phyloP scores from a whole-genome alignment of 495 filamentous ascomycete species.

The Tuber magnatum region DNA sequence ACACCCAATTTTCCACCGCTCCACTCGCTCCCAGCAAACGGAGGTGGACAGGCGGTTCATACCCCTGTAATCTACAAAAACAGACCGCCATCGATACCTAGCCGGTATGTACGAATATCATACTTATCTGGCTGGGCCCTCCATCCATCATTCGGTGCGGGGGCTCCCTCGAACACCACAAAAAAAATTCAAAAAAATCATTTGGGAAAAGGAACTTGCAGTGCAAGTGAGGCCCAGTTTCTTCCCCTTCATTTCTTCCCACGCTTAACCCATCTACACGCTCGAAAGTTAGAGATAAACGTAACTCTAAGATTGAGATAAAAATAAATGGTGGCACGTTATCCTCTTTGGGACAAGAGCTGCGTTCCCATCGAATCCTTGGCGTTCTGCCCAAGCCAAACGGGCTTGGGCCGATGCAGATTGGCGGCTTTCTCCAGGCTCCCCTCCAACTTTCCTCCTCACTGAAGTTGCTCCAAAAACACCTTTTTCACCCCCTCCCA shows the following conservation, averaged over 20 bases:
- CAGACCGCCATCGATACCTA: conserved; percentile 30
- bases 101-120: conserved; percentile 20
- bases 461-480: conserved; percentile 25
- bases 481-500: conserved; percentile 20
- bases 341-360: conserved; percentile 20
- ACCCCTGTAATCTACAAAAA: conserved; percentile 36
- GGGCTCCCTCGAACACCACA: conserved; percentile 8
- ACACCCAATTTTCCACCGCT: conserved; percentile 33
- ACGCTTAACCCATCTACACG: conserved; percentile 9
- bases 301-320: conserved; percentile 13
- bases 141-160: neutral
- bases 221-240: neutral
- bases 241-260: neutral
- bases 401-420: conserved; percentile 27
- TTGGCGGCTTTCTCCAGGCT: conserved; percentile 21
- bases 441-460: conserved; percentile 15
- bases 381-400: conserved; percentile 17
- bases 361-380: conserved; percentile 19
- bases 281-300: conserved; percentile 20
- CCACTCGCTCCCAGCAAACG: conserved; percentile 12
- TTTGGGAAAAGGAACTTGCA: conserved; percentile 2
- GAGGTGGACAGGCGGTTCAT: conserved; percentile 20
- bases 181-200: conserved; percentile 9
- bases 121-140: conserved; percentile 11
- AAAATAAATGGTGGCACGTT: conserved; percentile 22